A percentile compares a stretch with the other conserved stretches of the same genome.
These are phyloP conservation scores for Solanum chacoense DNA, from an alignment of 305 asterid species.

Conservation along the genomic window DNA sequence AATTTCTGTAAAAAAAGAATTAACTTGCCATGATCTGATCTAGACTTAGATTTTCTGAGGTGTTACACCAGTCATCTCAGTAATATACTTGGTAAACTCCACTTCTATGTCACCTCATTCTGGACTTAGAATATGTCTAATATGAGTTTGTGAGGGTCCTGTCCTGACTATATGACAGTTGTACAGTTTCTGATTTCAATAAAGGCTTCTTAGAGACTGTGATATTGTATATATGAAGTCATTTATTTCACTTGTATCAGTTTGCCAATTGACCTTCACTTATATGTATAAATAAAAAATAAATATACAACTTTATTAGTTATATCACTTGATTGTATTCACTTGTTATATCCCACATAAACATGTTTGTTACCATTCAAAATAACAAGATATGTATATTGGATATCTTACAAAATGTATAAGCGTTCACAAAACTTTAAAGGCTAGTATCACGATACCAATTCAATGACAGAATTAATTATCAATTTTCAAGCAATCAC, in stretches of 20 bases:
- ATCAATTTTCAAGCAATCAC: neutral
- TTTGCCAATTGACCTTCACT: neutral
- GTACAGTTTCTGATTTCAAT: neutral
- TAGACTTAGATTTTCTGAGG: neutral
- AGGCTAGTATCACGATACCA: neutral
- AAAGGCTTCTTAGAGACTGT: neutral
- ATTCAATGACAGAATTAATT: neutral
- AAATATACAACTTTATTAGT: neutral
- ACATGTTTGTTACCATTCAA: neutral
- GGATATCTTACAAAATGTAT: neutral
- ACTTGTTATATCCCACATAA: neutral
- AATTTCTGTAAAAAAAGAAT: too few relatives aligned
- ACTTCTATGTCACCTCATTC: neutral
- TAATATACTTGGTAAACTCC: neutral
- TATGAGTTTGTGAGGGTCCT: neutral
- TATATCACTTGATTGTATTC: neutral
- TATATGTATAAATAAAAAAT: too few relatives aligned
- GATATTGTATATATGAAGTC: neutral
- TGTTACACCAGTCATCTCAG: neutral
- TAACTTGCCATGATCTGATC: neutral
- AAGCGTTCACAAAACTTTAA: neutral
- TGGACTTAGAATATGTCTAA: neutral
- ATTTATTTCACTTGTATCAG: neutral
- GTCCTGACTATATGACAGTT: neutral
- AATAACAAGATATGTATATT: neutral